Evolutionary conservation across 106 monocot species (phyloP).

Genomic region (Chionographis japonica): DNA sequence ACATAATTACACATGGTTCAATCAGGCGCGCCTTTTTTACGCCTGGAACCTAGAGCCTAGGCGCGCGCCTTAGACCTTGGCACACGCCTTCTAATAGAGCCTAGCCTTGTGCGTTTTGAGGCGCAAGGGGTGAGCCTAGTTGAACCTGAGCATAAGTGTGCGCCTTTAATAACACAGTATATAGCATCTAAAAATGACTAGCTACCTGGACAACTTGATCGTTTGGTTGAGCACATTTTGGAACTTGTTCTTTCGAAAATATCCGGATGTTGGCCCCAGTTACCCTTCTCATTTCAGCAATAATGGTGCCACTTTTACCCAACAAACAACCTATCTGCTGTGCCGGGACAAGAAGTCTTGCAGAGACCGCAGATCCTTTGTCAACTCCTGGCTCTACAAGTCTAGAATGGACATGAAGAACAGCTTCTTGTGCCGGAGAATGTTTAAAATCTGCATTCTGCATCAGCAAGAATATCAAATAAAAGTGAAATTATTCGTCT

Average conservation of each 20-base stretch:
- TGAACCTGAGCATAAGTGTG: no score
- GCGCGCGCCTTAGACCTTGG: no score
- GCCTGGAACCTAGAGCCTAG: no score
- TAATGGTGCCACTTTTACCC: slow-evolving; percentile 73
- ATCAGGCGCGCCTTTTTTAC: no score
- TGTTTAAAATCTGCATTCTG: slow-evolving; percentile 62
- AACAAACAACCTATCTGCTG: slow-evolving; percentile 78
- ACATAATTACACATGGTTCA: no score
- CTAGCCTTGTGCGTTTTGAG: no score
- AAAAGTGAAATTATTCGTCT: neutral
- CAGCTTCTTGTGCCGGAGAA: slow-evolving; percentile 81
- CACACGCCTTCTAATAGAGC: no score
- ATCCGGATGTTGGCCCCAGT: slow-evolving; percentile 82
- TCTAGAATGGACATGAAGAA: slow-evolving; percentile 64
- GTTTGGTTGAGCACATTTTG: slow-evolving; percentile 72
- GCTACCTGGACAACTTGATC: slow-evolving; percentile 84
- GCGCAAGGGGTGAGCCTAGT: no score
- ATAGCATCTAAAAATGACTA: neutral
- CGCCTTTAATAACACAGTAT: no score
- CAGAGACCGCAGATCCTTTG: slow-evolving; percentile 40
- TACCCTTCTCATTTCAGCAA: slow-evolving; percentile 79
- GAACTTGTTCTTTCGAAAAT: slow-evolving; percentile 68
- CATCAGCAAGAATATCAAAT: slow-evolving; percentile 5
- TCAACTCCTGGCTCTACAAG: slow-evolving; percentile 46
- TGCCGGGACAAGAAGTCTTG: slow-evolving; percentile 79